A percentile compares a stretch with the other conserved stretches of the same genome.
These are phyloP conservation scores for Escallonia herrerae DNA, from an alignment of 129 eudicot genomes.

Conservation along the genomic window DNA sequence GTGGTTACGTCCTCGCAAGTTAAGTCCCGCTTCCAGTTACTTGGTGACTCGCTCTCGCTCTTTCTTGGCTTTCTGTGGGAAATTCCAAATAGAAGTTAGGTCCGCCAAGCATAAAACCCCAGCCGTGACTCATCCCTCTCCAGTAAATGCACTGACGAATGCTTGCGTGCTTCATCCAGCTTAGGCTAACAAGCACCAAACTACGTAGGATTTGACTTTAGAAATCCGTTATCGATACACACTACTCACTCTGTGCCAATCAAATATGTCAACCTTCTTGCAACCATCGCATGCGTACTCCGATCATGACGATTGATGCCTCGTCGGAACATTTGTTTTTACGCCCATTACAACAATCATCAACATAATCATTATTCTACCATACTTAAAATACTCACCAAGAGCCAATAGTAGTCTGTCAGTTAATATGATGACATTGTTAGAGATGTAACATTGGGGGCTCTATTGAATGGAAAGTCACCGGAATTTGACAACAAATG, in stretches of 20 bases:
- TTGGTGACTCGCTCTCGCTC: too few species aligned
- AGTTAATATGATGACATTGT: slow-evolving; percentile 13
- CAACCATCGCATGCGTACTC: slow-evolving; percentile 24
- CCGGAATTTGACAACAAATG: slow-evolving; percentile 30
- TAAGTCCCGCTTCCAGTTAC: too few species aligned
- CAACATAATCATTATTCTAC: slow-evolving; percentile 2
- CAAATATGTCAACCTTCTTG: slow-evolving; percentile 15
- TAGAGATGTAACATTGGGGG: neutral
- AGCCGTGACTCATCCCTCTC: too few species aligned
- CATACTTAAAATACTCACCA: slow-evolving; percentile 10
- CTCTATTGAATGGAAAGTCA: slow-evolving; percentile 41
- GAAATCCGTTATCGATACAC: slow-evolving; percentile 10
- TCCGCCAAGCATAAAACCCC: too few species aligned
- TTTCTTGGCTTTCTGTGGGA: too few species aligned
- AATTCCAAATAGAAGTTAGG: too few species aligned
- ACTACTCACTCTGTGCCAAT: slow-evolving; percentile 28
- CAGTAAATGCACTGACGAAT: neutral
- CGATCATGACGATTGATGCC: slow-evolving; percentile 20
- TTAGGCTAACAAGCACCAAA: neutral
- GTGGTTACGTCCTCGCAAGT: too few species aligned
- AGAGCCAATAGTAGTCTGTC: slow-evolving; percentile 33
- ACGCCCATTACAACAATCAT: slow-evolving; percentile 16
- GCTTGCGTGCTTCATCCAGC: neutral
- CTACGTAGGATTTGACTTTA: slow-evolving; percentile 20
- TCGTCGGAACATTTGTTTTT: slow-evolving; percentile 20